Evolutionary conservation across 75 land plant genomes (phyloP).

Genomic region (Chamaecyparis obtusa): DNA sequence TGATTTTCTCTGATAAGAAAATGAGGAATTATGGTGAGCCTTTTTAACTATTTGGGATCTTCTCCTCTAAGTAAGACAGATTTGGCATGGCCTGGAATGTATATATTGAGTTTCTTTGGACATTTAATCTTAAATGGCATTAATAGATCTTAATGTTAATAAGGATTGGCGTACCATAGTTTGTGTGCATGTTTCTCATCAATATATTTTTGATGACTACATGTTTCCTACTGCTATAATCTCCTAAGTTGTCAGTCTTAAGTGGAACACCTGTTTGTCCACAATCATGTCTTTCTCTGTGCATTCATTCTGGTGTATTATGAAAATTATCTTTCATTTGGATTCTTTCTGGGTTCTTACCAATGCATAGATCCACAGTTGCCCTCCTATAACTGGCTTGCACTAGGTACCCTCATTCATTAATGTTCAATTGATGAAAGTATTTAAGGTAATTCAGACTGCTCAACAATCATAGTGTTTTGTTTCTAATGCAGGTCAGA

Average conservation of each 20-base stretch:
- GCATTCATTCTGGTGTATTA: neutral
- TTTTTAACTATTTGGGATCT: neutral
- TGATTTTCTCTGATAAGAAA: neutral
- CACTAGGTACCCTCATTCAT: neutral
- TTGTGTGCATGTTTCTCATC: neutral
- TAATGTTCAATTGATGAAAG: neutral
- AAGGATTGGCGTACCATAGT: neutral
- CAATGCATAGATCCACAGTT: neutral
- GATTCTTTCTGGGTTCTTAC: neutral
- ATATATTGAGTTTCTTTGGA: neutral
- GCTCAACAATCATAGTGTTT: neutral
- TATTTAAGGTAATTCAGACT: neutral
- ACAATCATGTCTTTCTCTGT: neutral
- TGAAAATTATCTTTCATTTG: neutral
- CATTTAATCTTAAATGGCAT: neutral
- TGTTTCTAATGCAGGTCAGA: conserved; percentile 25
- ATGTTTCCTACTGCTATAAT: neutral
- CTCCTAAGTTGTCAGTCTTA: neutral
- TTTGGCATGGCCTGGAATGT: neutral
- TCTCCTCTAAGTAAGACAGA: neutral
- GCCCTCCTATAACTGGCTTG: neutral
- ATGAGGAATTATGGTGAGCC: neutral
- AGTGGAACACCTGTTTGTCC: neutral
- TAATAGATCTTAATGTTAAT: neutral
- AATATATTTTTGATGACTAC: neutral